Evolutionary conservation across 2,329 filamentous ascomycete genomes (phyloP), one percentile per base, ranked within the genome.

Genomic region (Pseudocercospora crystallina): DNA sequence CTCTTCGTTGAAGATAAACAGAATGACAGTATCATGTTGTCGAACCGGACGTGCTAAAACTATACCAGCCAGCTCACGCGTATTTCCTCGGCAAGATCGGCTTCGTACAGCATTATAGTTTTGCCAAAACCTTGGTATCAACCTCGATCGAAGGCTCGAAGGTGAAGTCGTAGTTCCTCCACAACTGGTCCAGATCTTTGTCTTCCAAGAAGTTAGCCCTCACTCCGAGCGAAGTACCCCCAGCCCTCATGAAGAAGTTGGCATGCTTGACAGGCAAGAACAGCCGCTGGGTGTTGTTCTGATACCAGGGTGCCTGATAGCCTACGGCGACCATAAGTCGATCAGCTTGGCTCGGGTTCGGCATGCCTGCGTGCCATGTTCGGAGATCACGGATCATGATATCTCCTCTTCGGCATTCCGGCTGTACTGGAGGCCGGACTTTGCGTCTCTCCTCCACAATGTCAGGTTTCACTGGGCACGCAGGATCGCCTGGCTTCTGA

Each of bases 331-430:
- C 47, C 61, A 64, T 62, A 20, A 62, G 49, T 30, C 61, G 43
- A 13, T 56, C 51, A 5, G 56, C 65, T 5, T 72, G 64, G 1
- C 75, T 77, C 33, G 65, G 60, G 57, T 85, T 84, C 2, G 80
- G 80, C 77, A 83, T 82, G 0, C 81, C 82, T 0, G 80, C 80
- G 61, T 85, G 81, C 81, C 82, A 85, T 5, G 83, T 73, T 31
- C 81, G 70, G 47, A 85, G 62, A 62, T 85, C 82, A 2, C 82
- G 73, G 32, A 85, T 62, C 29, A 84, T 69, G 15, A 84, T 63
- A 35, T 78, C 77, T 0, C 82, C 80, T 59, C 80, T 81, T 36
- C 71, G 69, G 2, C 82, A 72, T 3, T 66, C 43, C 0, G 80
- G 78, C 58, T 83, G 80, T 12, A 73, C 61, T 0, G 78, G 78